A percentile compares a stretch with the other conserved stretches of the same genome.
These are phyloP conservation scores for Scutellaria barbata DNA, from an alignment of 257 asterid genomes.

Conservation along the genomic window DNA sequence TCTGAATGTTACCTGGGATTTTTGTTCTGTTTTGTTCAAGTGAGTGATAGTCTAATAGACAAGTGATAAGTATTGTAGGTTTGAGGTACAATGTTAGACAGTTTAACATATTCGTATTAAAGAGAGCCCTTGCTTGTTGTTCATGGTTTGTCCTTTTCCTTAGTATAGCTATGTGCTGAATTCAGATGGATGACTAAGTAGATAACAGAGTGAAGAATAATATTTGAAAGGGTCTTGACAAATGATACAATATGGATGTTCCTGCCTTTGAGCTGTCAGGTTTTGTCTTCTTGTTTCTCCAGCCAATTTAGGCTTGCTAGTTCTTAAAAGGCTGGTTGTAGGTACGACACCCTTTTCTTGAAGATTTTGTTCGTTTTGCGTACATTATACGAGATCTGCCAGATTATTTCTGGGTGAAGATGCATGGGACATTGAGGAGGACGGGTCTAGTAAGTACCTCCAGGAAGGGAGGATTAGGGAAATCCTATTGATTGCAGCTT, in stretches of 20 bases:
- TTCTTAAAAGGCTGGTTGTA: constrained; percentile 5
- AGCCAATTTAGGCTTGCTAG: constrained; percentile 5
- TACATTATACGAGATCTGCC: constrained; percentile 13
- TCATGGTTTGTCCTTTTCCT: constrained; percentile 12
- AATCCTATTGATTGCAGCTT: too few species aligned
- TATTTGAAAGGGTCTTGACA: too few species aligned
- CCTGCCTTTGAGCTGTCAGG: neutral
- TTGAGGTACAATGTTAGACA: constrained; percentile 9
- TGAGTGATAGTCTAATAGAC: neutral
- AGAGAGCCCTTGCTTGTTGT: constrained; percentile 17
- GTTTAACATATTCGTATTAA: neutral
- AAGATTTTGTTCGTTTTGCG: neutral
- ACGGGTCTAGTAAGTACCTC: constrained; percentile 18
- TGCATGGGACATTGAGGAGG: constrained; percentile 27
- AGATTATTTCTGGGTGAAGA: constrained; percentile 29
- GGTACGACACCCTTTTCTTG: neutral
- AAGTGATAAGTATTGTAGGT: constrained; percentile 13
- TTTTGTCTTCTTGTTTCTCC: constrained; percentile 24
- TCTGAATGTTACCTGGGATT: constrained; percentile 26
- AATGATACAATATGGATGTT: too few species aligned
- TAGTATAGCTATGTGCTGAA: neutral
- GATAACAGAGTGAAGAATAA: too few species aligned
- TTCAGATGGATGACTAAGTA: too few species aligned
- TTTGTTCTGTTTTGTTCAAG: constrained; percentile 26
- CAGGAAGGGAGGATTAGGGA: constrained; percentile 1